phyloP scores from a whole-genome alignment of 306 rosid species.

The Lupinus albus region DNA sequence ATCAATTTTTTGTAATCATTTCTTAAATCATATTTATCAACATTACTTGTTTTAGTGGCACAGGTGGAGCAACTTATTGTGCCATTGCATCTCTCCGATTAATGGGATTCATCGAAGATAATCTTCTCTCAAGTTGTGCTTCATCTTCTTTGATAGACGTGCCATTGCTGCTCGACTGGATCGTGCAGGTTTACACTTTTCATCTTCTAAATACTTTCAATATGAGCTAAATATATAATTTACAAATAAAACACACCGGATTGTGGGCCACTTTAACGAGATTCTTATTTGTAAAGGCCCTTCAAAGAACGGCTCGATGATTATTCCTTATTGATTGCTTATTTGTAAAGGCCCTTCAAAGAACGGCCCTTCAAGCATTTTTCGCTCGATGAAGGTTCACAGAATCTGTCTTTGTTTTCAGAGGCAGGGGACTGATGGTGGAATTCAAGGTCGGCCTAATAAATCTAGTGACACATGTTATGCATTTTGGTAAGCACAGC shows the following conservation, averaged over 20 bases:
- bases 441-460: slow-evolving; percentile 94
- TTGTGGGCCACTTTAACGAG: slow-evolving; percentile 7
- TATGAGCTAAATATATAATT: slow-evolving; percentile 21
- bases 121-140: slow-evolving; percentile 54
- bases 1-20: slow-evolving; percentile 32
- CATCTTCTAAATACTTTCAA: slow-evolving; percentile 15
- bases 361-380: not conserved
- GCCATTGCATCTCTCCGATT: slow-evolving; percentile 84
- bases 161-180: slow-evolving; percentile 80
- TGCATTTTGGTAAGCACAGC: slow-evolving; percentile 78
- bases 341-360: too few species aligned
- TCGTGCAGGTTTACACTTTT: slow-evolving; percentile 67
- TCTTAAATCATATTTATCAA: slow-evolving; percentile 49
- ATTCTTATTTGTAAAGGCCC: slow-evolving; percentile 25
- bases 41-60: slow-evolving; percentile 58
- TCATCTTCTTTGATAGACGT: slow-evolving; percentile 61
- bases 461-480: slow-evolving; percentile 85
- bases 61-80: slow-evolving; percentile 96
- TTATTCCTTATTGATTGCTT: slow-evolving; percentile 21
- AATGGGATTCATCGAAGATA: slow-evolving; percentile 85
- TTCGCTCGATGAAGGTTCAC: not conserved
- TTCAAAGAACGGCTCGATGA: slow-evolving; percentile 29
- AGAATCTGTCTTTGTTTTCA: slow-evolving; percentile 46
- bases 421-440: slow-evolving; percentile 87
- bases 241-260: slow-evolving; percentile 4